Conservation (phyloP, 495 filamentous ascomycete genomes). For the Rhypophila decipiens region DNA sequence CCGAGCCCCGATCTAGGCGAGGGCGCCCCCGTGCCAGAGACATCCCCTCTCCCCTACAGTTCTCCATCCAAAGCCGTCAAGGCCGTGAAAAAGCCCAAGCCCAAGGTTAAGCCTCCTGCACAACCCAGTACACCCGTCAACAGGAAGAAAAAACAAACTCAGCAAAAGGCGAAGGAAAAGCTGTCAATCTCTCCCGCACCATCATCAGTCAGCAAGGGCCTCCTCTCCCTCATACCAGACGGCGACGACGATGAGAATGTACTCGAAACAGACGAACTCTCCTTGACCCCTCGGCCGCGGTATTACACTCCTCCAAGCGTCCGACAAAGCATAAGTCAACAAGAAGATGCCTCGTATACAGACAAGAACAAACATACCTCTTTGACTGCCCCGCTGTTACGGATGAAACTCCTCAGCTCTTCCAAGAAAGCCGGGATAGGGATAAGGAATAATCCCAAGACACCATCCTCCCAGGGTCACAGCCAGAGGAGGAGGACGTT, state of each 20-base stretch:
- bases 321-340: constrained; percentile 3
- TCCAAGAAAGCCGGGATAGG: neutral
- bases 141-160: neutral
- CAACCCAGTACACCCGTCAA: too few relatives aligned
- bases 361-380: too few relatives aligned
- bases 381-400: neutral
- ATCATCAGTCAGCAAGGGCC: neutral
- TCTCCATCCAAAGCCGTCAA: too few relatives aligned
- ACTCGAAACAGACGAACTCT: constrained; percentile 33
- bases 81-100: too few relatives aligned
- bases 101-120: too few relatives aligned
- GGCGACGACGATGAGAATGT: constrained; percentile 28
- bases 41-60: too few relatives aligned
- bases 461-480: neutral
- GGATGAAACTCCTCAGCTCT: neutral
- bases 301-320: constrained; percentile 19
- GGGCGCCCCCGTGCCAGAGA: too few relatives aligned
- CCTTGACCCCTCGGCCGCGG: constrained; percentile 24
- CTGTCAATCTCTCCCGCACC: neutral
- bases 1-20: too few relatives aligned
- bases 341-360: neutral
- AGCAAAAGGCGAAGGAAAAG: too few relatives aligned
- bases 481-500: too few relatives aligned
- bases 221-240: constrained; percentile 22
- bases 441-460: too few relatives aligned